phyloP scores from a whole-genome alignment of 2,329 filamentous ascomycete species.

The Cercospora nicotianae region DNA sequence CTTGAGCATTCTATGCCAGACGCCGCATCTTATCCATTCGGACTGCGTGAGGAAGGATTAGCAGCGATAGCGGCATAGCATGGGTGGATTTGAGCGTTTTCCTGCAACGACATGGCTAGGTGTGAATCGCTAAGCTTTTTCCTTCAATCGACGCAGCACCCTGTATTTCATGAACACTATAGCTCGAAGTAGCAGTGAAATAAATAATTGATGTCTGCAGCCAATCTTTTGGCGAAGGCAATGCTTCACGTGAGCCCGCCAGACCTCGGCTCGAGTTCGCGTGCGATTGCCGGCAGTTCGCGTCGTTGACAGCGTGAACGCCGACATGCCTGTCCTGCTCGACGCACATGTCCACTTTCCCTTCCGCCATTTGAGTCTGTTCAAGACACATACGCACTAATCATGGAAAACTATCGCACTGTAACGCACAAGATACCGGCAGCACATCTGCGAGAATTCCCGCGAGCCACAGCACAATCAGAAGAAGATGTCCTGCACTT shows the following conservation, averaged over 20 bases:
- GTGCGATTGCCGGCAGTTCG: conserved; percentile 12
- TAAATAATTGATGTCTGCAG: not conserved
- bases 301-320: conserved; percentile 6
- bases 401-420: conserved; percentile 14
- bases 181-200: not conserved
- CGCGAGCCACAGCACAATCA: conserved; percentile 14
- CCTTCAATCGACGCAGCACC: not conserved
- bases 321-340: not conserved
- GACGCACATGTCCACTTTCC: not conserved
- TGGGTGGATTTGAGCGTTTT: not conserved
- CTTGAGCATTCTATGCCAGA: not conserved
- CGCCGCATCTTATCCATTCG: not conserved
- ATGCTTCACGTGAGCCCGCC: not conserved
- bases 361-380: not conserved
- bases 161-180: not conserved
- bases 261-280: conserved; percentile 10
- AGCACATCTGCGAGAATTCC: conserved; percentile 19
- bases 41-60: not conserved
- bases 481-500: conserved; percentile 23
- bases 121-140: not conserved
- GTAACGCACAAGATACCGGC: conserved; percentile 14
- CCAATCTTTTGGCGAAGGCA: not conserved
- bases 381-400: not conserved
- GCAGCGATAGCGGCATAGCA: not conserved
- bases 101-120: not conserved